These are phyloP conservation scores for Sporobolomyces roseus DNA, from an alignment of 768 basidiomycete species.

Conservation along the genomic window DNA sequence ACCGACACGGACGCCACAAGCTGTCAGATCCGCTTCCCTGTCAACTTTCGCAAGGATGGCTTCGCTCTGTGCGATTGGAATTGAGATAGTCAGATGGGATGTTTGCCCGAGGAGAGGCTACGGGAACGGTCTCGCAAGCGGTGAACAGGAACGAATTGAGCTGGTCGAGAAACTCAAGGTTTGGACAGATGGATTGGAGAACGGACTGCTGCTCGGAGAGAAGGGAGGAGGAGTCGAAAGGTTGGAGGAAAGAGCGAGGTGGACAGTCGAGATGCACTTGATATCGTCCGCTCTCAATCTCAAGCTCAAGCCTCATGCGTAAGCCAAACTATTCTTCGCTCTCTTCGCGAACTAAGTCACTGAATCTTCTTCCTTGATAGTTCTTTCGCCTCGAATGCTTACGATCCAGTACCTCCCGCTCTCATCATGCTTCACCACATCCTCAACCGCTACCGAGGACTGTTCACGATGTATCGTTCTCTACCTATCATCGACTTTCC, in stretches of 20 bases:
- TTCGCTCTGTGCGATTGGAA: conserved; percentile 31
- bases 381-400: not conserved
- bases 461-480: conserved; percentile 33
- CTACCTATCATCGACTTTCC: conserved; percentile 25
- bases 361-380: not conserved
- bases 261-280: conserved; percentile 33
- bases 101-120: conserved; percentile 26
- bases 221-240: conserved; percentile 14
- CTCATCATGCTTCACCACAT: conserved; percentile 20
- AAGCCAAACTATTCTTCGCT: not conserved
- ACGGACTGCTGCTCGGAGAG: conserved; percentile 22
- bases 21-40: conserved; percentile 21
- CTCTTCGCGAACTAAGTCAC: not conserved
- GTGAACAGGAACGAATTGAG: conserved; percentile 26
- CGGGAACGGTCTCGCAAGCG: conserved; percentile 9
- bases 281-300: conserved; percentile 6
- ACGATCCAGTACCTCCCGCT: conserved; percentile 17
- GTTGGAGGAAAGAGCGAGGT: conserved; percentile 16
- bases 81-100: conserved; percentile 22
- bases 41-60: conserved; percentile 24
- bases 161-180: conserved; percentile 6
- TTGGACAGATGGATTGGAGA: conserved; percentile 20
- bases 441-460: conserved; percentile 6
- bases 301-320: conserved; percentile 25
- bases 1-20: not conserved